These are phyloP conservation scores for Croton setiger DNA, from an alignment of 441 rosid species.

Conservation along the genomic window DNA sequence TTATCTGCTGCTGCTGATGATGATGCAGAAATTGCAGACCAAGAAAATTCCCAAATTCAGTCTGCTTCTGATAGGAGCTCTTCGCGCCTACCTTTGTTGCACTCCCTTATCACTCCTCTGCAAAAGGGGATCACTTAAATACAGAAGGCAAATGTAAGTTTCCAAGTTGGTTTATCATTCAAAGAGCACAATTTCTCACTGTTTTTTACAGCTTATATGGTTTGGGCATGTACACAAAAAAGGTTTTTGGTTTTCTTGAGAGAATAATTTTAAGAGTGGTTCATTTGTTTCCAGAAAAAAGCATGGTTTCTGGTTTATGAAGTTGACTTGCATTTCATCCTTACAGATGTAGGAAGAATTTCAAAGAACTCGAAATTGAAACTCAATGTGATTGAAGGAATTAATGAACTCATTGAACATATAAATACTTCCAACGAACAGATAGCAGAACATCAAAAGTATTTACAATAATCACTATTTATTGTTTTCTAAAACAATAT, in stretches of 20 bases:
- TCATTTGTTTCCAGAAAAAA: not conserved
- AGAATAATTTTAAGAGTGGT: not conserved
- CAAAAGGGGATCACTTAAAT: conserved; percentile 68
- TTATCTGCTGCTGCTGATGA: conserved; percentile 37
- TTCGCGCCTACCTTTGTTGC: conserved; percentile 17
- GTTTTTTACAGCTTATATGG: too few relatives aligned
- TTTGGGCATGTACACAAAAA: too few relatives aligned
- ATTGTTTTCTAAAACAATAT: not conserved
- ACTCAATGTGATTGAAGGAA: conserved; percentile 77
- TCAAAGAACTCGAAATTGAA: conserved; percentile 66
- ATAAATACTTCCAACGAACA: conserved; percentile 74
- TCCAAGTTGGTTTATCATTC: not conserved
- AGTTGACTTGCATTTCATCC: conserved; percentile 6
- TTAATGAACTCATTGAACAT: conserved; percentile 73
- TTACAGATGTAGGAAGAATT: conserved; percentile 66
- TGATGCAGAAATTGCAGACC: conserved; percentile 42
- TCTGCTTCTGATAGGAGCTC: conserved; percentile 10
- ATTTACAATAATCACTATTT: not conserved
- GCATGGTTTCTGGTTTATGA: not conserved
- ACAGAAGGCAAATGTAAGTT: conserved; percentile 63
- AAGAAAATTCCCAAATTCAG: conserved; percentile 18
- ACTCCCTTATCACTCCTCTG: conserved; percentile 38
- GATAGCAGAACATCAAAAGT: conserved; percentile 74
- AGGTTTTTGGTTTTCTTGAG: not conserved
- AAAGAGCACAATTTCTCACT: too few relatives aligned